Conservation (phyloP, 768 basidiomycete species). For the Suillus discolor region DNA sequence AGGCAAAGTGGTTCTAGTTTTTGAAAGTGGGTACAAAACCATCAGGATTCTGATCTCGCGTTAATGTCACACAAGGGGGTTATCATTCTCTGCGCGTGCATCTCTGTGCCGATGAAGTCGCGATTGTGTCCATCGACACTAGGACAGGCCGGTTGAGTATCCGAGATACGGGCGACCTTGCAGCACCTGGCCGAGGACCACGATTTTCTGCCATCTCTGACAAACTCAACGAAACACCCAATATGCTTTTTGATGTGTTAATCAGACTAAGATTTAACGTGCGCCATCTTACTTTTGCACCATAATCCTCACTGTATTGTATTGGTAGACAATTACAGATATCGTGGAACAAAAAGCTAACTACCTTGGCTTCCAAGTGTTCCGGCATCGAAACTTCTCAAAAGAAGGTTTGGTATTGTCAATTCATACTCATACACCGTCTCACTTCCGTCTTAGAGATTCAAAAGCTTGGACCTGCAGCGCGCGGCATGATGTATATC, state of each 20-base stretch:
- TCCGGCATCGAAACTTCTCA: slow-evolving; percentile 66
- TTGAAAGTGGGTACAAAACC: slow-evolving; percentile 48
- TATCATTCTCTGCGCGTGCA: slow-evolving; percentile 63
- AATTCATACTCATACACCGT: not conserved
- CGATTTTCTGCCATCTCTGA: slow-evolving; percentile 61
- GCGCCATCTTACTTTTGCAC: slow-evolving; percentile 25
- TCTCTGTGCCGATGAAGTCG: slow-evolving; percentile 75
- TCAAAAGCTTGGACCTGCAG: slow-evolving; percentile 65
- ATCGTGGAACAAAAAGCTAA: slow-evolving; percentile 84
- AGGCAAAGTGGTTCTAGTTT: slow-evolving; percentile 57
- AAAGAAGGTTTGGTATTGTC: slow-evolving; percentile 52
- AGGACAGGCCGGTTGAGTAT: slow-evolving; percentile 80
- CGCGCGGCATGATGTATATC: slow-evolving; percentile 70
- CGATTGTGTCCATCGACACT: slow-evolving; percentile 76
- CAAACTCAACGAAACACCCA: slow-evolving; percentile 71
- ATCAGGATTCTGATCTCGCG: not conserved
- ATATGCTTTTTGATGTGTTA: slow-evolving; percentile 56
- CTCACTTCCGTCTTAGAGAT: slow-evolving; percentile 49
- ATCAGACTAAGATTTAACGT: slow-evolving; percentile 65
- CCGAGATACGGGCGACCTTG: slow-evolving; percentile 80
- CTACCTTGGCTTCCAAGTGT: slow-evolving; percentile 80
- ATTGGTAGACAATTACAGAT: slow-evolving; percentile 78
- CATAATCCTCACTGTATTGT: not conserved
- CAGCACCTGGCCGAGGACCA: slow-evolving; percentile 71
- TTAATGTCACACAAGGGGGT: slow-evolving; percentile 43